Base-by-base conservation (phyloP, 768 basidiomycete genomes). In the Mycena filopes region DNA sequence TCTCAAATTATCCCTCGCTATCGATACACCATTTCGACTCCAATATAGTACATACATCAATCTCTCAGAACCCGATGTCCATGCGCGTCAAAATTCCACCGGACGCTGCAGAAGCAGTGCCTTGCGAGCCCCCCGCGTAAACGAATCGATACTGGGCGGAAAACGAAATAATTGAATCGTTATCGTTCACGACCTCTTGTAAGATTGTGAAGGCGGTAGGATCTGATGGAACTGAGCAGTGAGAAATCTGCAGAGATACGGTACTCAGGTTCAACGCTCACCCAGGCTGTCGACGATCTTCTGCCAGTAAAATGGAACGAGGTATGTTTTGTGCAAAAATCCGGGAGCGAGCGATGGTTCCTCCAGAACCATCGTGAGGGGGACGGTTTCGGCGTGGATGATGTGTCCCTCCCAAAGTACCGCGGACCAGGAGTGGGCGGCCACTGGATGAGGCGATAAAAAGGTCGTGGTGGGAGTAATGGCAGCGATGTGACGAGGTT, bases 401-500 rank as follows among this genome's bases (percentile, higher is more conserved):
- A 83, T 70, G 28, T 75, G 77, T 21, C 82, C 85, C 59, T 83
- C 82, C 16, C 78, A 71, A 68, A 83, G 81, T 9, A 91, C 85
- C 1, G 81, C 80, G 75, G 86, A 91, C 41, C 80, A 79, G 1
- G 88, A 89, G 31, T 81, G 81, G 33, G 89, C 88, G 16, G 77
- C 72, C 42, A 89, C 78, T 4, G 78, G 70, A 3, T 81, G 76
- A 3, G 76, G 80, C 5, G 89, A 84, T 29, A 85, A 74, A 65
- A 92, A 87, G 16, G 90, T 88, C n/a, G 91, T 81, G 6, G 87
- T 87, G 0, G 90, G 88, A 71, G 92, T 87, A 65, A 92, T 90
- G 43, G 81, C 75, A 16, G 76, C 77, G 55, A 92, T 78, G 23
- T 80, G 83, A 31, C 89, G 89, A 38, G 87, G 81, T 29, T 80